These are phyloP conservation scores for Lachancea lanzarotensis DNA, from an alignment of 805 yeast species.

Conservation along the genomic window DNA sequence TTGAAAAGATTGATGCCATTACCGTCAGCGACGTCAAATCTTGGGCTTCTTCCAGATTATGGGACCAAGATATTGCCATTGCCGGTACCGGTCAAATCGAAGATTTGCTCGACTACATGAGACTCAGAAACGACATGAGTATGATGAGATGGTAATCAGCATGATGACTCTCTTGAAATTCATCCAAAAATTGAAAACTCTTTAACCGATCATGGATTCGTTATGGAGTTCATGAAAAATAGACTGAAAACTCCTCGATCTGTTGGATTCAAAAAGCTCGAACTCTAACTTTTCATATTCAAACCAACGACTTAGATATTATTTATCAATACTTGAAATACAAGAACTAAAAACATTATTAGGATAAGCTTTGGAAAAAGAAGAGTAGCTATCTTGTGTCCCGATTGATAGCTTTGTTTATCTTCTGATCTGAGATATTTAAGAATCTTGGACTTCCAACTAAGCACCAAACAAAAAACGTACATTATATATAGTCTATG, in stretches of 20 bases:
- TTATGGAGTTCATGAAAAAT: not conserved
- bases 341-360: not conserved
- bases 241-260: slow-evolving; percentile 5
- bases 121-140: slow-evolving; percentile 85
- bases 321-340: slow-evolving; percentile 5
- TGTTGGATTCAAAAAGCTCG: slow-evolving; percentile 2
- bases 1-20: slow-evolving; percentile 58
- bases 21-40: slow-evolving; percentile 51
- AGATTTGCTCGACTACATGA: slow-evolving; percentile 74
- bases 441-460: no score
- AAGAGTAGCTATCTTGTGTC: no score
- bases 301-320: slow-evolving; percentile 7
- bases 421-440: no score
- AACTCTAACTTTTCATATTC: slow-evolving; percentile 5
- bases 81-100: slow-evolving; percentile 85
- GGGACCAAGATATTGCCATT: slow-evolving; percentile 81
- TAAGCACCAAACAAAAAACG: no score
- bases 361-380: no score
- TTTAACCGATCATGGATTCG: not conserved
- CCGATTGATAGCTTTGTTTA: no score
- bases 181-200: not conserved
- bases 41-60: slow-evolving; percentile 71
- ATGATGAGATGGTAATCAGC: slow-evolving; percentile 67
- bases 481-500: no score
- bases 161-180: not conserved